These are phyloP conservation scores for Aspergillus saccharolyticus DNA, from an alignment of 495 filamentous ascomycete genomes.

Conservation along the genomic window DNA sequence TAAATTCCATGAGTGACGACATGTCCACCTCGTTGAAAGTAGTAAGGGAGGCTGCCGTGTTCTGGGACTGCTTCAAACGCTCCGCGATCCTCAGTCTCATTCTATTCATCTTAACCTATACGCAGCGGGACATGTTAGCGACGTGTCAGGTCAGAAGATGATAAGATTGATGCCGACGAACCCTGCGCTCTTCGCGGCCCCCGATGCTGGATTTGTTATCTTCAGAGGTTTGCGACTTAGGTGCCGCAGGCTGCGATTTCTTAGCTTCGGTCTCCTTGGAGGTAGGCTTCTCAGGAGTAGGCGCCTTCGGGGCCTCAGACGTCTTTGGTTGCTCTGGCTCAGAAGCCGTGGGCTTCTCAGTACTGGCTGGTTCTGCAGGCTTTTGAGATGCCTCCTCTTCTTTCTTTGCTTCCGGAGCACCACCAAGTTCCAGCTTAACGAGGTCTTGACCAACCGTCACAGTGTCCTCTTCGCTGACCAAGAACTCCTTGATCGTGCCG, in stretches of 20 bases:
- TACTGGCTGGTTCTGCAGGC: conserved; percentile 28
- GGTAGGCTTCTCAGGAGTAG: conserved; percentile 23
- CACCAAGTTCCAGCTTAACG: conserved; percentile 75
- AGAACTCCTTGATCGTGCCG: conserved; percentile 84
- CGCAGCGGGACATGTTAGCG: conserved; percentile 1
- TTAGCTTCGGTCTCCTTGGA: conserved; percentile 40
- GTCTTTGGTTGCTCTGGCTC: conserved; percentile 42
- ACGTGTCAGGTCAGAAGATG: not conserved
- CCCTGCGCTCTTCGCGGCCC: conserved; percentile 82
- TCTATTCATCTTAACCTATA: conserved; percentile 97
- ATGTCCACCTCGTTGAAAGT: conserved; percentile 99
- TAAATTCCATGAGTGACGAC: conserved; percentile 95
- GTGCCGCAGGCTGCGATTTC: conserved; percentile 31
- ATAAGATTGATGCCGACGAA: conserved; percentile 41
- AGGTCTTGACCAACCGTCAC: conserved; percentile 93
- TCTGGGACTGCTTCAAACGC: conserved; percentile 97
- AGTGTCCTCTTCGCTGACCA: conserved; percentile 92
- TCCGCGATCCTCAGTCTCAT: conserved; percentile 97
- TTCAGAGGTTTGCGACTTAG: conserved; percentile 22
- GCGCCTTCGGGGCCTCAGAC: conserved; percentile 16
- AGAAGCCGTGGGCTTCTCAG: conserved; percentile 27
- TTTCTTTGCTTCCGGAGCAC: conserved; percentile 55
- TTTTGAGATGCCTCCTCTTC: conserved; percentile 44
- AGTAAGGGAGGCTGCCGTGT: conserved; percentile 93
- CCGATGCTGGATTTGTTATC: conserved; percentile 47